phyloP scores from a whole-genome alignment of 495 filamentous ascomycete genomes.

The Darksidea phi region DNA sequence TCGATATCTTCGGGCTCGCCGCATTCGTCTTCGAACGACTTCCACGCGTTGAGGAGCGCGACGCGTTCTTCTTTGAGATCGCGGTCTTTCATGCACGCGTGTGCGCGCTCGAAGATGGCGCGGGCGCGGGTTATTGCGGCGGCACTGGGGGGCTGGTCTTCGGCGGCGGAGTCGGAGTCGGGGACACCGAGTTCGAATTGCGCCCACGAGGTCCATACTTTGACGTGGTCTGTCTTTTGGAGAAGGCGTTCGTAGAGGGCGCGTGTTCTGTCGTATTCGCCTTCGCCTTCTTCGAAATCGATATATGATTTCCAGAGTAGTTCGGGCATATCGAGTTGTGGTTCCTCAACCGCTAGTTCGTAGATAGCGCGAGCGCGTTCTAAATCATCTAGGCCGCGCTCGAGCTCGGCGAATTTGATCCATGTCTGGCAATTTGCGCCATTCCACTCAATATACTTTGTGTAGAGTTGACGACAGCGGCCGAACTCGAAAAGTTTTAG shows the following conservation, averaged over 20 bases:
- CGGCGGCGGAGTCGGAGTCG: conserved; percentile 58
- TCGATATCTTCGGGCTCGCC: conserved; percentile 75
- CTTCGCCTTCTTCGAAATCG: conserved; percentile 94
- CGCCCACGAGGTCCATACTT: conserved; percentile 97
- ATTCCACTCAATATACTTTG: conserved; percentile 91
- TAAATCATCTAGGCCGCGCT: conserved; percentile 83
- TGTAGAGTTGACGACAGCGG: conserved; percentile 84
- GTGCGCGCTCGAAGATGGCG: conserved; percentile 79
- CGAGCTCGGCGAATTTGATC: conserved; percentile 92
- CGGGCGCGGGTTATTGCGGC: conserved; percentile 79
- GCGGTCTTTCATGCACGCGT: conserved; percentile 86
- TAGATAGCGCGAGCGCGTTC: conserved; percentile 88
- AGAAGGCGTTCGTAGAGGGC: conserved; percentile 88
- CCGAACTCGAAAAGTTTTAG: conserved; percentile 88
- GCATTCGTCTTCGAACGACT: conserved; percentile 82
- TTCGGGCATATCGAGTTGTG: conserved; percentile 94
- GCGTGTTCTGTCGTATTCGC: conserved; percentile 78
- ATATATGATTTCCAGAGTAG: conserved; percentile 96
- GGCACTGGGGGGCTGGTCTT: conserved; percentile 71
- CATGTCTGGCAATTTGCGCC: conserved; percentile 84
- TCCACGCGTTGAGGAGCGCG: conserved; percentile 86
- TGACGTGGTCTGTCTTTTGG: conserved; percentile 92
- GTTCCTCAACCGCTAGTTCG: conserved; percentile 82
- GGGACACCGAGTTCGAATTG: conserved; percentile 91
- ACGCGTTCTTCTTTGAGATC: conserved; percentile 88